These are phyloP conservation scores for Backusella westeae DNA, from an alignment of 192 early-diverging fungal genomes.

Conservation along the genomic window DNA sequence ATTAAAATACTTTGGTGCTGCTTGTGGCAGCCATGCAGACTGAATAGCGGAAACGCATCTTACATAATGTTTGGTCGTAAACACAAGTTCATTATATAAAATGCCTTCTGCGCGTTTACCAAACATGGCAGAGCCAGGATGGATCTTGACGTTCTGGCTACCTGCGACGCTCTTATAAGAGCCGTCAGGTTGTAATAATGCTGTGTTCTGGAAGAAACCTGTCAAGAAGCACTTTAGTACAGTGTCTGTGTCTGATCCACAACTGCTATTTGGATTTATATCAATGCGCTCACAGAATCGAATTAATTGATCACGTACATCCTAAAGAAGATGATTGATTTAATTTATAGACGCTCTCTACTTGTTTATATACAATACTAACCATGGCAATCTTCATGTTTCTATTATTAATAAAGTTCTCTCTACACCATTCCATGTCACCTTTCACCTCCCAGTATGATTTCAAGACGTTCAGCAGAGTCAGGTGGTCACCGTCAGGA, in stretches of 20 bases:
- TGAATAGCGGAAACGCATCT: constrained; percentile 80
- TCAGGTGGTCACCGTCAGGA: constrained; percentile 92
- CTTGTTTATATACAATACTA: neutral
- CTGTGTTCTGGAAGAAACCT: constrained; percentile 91
- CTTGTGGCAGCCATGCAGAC: constrained; percentile 76
- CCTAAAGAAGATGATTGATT: constrained; percentile 33
- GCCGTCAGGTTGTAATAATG: constrained; percentile 83
- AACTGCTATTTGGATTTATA: constrained; percentile 61
- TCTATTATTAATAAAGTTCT: constrained; percentile 89
- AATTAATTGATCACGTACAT: constrained; percentile 85
- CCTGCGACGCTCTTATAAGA: constrained; percentile 74
- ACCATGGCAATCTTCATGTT: constrained; percentile 83
- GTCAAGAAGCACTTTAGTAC: constrained; percentile 84
- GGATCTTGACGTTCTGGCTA: constrained; percentile 77
- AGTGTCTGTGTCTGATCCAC: constrained; percentile 70
- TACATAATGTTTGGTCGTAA: constrained; percentile 88
- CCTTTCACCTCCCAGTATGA: constrained; percentile 77
- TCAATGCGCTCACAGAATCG: constrained; percentile 70
- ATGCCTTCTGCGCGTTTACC: constrained; percentile 73
- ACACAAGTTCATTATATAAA: constrained; percentile 89
- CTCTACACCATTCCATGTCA: constrained; percentile 83
- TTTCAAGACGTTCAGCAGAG: constrained; percentile 80
- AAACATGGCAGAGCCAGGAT: constrained; percentile 88
- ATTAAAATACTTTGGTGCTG: constrained; percentile 76
- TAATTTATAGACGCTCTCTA: neutral